phyloP scores from a whole-genome alignment of 331 rosid genomes.

The Pyracantha coccinea region DNA sequence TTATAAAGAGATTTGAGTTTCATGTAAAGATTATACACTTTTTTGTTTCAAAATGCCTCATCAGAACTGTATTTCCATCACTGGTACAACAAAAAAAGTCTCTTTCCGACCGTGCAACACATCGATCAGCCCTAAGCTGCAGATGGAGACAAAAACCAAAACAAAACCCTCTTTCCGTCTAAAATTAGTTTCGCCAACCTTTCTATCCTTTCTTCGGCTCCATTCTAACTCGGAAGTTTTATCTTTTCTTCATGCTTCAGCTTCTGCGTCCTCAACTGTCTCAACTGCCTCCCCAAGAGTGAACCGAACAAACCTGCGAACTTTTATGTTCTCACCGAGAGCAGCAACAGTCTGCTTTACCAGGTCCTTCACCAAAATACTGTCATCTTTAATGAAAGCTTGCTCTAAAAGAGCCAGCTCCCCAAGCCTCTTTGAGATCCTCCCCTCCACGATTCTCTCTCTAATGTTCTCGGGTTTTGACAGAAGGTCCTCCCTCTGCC shows the following conservation, averaged over 20 bases:
- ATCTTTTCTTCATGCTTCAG: slow-evolving; percentile 24
- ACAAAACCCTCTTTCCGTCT: slow-evolving; percentile 20
- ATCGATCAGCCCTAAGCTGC: background rate
- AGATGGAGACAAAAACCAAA: slow-evolving; percentile 16
- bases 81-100: slow-evolving; percentile 18
- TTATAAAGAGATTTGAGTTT: background rate
- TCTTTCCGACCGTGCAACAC: background rate
- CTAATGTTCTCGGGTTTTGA: slow-evolving; percentile 93
- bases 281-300: slow-evolving; percentile 66
- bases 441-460: slow-evolving; percentile 91
- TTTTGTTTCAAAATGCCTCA: slow-evolving; percentile 26
- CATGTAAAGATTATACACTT: background rate
- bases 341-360: slow-evolving; percentile 90
- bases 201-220: background rate
- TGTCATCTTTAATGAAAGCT: slow-evolving; percentile 83
- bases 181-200: slow-evolving; percentile 2
- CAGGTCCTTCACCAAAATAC: slow-evolving; percentile 74
- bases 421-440: slow-evolving; percentile 91
- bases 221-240: background rate
- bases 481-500: slow-evolving; percentile 87
- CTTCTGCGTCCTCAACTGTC: slow-evolving; percentile 9
- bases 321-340: slow-evolving; percentile 86
- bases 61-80: slow-evolving; percentile 7
- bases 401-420: slow-evolving; percentile 91
- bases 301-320: slow-evolving; percentile 70